Percentiles rank a stretch among this genome's conserved stretches.
Evolutionary conservation across 1,284 basidiomycete genomes (phyloP).

Genomic region (Omphalotus olearius): DNA sequence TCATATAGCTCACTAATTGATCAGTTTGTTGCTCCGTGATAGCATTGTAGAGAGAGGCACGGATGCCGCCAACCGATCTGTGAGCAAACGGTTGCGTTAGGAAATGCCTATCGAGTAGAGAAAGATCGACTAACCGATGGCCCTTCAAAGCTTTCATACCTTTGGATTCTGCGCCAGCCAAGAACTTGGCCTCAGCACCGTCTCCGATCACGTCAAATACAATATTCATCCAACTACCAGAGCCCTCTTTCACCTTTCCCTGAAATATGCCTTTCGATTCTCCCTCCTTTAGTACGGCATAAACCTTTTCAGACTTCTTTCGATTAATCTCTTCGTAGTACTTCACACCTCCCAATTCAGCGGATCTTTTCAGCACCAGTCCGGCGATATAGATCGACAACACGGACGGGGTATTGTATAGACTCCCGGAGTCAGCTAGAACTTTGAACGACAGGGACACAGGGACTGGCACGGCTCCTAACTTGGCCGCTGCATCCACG

Average conservation of each 20-base stretch:
- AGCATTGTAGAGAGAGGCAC: slow-evolving; percentile 94
- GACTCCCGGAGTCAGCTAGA: slow-evolving; percentile 72
- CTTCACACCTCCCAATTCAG: slow-evolving; percentile 65
- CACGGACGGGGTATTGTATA: slow-evolving; percentile 96
- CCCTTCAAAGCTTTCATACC: slow-evolving; percentile 88
- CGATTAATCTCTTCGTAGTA: slow-evolving; percentile 68
- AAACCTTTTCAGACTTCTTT: slow-evolving; percentile 74
- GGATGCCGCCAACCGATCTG: slow-evolving; percentile 55
- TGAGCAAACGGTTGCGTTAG: slow-evolving; percentile 16
- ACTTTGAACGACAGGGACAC: slow-evolving; percentile 84
- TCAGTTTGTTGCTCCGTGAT: slow-evolving; percentile 79
- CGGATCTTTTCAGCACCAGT: slow-evolving; percentile 78
- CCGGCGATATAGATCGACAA: slow-evolving; percentile 91
- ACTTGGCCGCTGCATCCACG: slow-evolving; percentile 72
- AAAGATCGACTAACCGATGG: slow-evolving; percentile 51
- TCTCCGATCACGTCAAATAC: slow-evolving; percentile 76
- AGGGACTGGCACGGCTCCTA: slow-evolving; percentile 77
- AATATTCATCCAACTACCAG: slow-evolving; percentile 91
- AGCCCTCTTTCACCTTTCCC: slow-evolving; percentile 65
- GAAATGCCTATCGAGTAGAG: background rate
- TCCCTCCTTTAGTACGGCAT: slow-evolving; percentile 67
- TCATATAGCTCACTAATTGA: slow-evolving; percentile 56
- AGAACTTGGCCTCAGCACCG: slow-evolving; percentile 67
- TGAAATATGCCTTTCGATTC: slow-evolving; percentile 66
- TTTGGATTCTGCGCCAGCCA: slow-evolving; percentile 71